Evolutionary conservation across 805 yeast genomes (phyloP), one percentile per base, ranked within the genome.

Genomic region (Torulaspora gathmanii): DNA sequence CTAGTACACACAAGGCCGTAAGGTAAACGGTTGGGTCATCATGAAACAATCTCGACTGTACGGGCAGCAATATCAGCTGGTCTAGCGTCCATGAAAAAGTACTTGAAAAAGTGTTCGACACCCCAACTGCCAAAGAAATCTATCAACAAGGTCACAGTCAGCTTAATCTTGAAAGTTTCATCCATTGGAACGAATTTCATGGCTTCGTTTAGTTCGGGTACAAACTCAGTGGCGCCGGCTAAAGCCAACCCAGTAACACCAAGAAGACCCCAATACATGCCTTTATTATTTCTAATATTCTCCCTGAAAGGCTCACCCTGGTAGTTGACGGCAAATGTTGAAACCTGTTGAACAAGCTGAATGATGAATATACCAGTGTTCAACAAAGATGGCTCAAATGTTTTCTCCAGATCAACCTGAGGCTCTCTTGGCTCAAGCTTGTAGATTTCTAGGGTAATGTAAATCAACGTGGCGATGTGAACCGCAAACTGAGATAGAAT

Each of bases 271-370:
- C 87, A 91, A 70, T 84, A 91, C 98, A 93, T 93, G 54, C 97
- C 98, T 69, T 83, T 86, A 70, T 93, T 93, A 66, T 85, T 95
- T 43, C 73, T 74, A 57, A 93, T 84, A 46, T 87, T 80, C 70
- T 93, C 96, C 66, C 95, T 83, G 73, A 93, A 93, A 45, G 99
- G 99, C 56, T 85, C 82, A 44, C 99, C 99, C 71, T 88, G 95
- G 69, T 93, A 93, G 70, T 93, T 93, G 47, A 93, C 96, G 16
- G 96, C 96, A 73, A 90, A 93, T 0, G 99, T 93, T 12, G 97
- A 87, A 42, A 93, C 95, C 68, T 93, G 96, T 72, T 93, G 98
- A 15, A 95, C 91, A 59, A 93, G 76, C 68, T 90, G 97, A 46
- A 93, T 77, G 64, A 93, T 75, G 70, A 90, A 93, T 74, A 93